These are phyloP conservation scores for Malassezia pachydermatis DNA, from an alignment of 1,284 basidiomycete species.

Conservation along the genomic window DNA sequence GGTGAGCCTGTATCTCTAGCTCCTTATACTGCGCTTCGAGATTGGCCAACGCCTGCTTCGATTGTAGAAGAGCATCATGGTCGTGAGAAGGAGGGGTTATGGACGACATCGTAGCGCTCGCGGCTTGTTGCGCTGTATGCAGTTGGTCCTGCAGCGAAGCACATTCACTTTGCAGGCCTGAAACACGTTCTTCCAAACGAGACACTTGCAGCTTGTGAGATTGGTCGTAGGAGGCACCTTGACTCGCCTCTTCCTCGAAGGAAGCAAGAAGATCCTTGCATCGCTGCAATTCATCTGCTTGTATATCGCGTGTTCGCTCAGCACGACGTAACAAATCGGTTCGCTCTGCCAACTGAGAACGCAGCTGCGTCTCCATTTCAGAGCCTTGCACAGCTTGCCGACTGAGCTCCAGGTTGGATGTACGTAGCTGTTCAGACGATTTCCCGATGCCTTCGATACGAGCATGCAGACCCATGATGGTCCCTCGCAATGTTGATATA, in stretches of 20 bases:
- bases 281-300: slow-evolving; percentile 24
- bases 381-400: slow-evolving; percentile 26
- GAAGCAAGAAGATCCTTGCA: slow-evolving; percentile 26
- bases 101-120: neutral
- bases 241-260: slow-evolving; percentile 33
- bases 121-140: neutral
- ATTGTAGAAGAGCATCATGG: neutral
- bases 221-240: slow-evolving; percentile 28
- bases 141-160: neutral
- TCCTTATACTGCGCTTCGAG: slow-evolving; percentile 26
- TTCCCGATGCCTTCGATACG: slow-evolving; percentile 20
- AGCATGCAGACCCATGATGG: slow-evolving; percentile 23
- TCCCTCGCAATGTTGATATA: slow-evolving; percentile 26
- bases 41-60: neutral
- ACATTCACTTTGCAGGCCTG: neutral
- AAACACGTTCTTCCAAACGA: slow-evolving; percentile 29
- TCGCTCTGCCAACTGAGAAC: slow-evolving; percentile 29
- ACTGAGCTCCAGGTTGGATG: slow-evolving; percentile 21
- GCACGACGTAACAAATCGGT: slow-evolving; percentile 23
- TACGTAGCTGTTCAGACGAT: slow-evolving; percentile 22
- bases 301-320: slow-evolving; percentile 8
- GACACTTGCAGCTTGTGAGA: slow-evolving; percentile 36
- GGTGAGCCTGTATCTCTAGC: slow-evolving; percentile 53
- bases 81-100: too few species aligned
- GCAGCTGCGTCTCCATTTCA: slow-evolving; percentile 25